Base-by-base conservation (phyloP, 2,329 filamentous ascomycete species). In the Celoporthe dispersa region DNA sequence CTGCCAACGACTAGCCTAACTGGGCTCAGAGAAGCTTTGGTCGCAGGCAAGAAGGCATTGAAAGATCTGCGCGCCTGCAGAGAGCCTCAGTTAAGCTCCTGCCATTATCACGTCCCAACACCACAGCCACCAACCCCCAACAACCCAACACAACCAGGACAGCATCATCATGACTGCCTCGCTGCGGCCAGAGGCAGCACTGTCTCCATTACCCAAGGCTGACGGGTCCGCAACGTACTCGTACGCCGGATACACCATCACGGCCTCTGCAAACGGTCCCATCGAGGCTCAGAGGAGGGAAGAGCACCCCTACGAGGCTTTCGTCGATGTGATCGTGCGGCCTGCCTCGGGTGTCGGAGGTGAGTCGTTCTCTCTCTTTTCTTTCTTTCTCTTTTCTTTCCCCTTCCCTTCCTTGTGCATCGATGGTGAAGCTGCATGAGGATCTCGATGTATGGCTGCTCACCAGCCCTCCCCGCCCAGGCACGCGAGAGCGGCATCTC, bases 221-320 rank as follows among this genome's bases (percentile, higher is more conserved):
- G 93, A 97, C 78, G 93, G 93, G 72, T 97, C 94, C 63, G 92
- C 92, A 14, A 91, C 89, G 12, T 94, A 93, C 79, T 89, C 91
- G 2, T 86, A 90, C 75, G 85, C 88, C 69, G 92, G 94, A 64
- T 97, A 94, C 80, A 91, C 90, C 60, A 87, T 98, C 73, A 88
- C 97, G 67, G 92, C 92, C 68, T 91, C 93, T 19, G 94, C 97
- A 74, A 98, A 97, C 81, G 96, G 95, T 0, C 96, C 96, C 22
- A 89, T 98, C 74, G 96, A 99, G 83, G 93, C 95, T 22, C 90
- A 90, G 75, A 89, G 94, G 76, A 90, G 93, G 76, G 95, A 99
- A 78, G 94, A 98, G 80, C 89, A 96, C 74, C 92, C 96, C 9
- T 94, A 97, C 80, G 94, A 98, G 83, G 94, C 95, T 37, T 89